Percentiles rank a stretch among this genome's conserved stretches.
These are phyloP conservation scores for Phytophthora megakarya DNA, from an alignment of 352 stramenopile genomes.

Conservation along the genomic window DNA sequence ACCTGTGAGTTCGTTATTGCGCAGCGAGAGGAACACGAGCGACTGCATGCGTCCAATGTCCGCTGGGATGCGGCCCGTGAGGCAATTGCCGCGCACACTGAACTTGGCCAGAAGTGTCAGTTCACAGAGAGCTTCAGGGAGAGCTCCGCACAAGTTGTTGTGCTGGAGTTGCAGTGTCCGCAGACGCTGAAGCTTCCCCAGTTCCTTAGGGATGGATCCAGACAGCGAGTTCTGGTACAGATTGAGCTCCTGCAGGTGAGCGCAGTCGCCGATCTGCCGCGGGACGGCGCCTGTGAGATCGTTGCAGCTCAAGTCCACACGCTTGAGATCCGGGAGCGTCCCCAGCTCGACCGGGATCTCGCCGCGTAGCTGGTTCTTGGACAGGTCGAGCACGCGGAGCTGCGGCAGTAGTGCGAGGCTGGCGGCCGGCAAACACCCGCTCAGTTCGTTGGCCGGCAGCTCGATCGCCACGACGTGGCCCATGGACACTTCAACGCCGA, in stretches of 20 bases:
- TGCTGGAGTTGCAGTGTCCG: conserved; percentile 82
- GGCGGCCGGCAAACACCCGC: conserved; percentile 40
- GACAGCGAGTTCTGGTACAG: conserved; percentile 81
- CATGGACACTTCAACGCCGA: conserved; percentile 71
- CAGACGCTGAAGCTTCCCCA: conserved; percentile 64
- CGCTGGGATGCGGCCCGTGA: conserved; percentile 62
- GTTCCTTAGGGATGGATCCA: conserved; percentile 54
- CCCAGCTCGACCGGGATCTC: conserved; percentile 63
- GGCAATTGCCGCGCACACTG: conserved; percentile 79
- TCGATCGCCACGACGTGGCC: conserved; percentile 81
- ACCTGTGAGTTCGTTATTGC: conserved; percentile 80
- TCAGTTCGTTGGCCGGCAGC: conserved; percentile 68
- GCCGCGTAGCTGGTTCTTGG: conserved; percentile 79
- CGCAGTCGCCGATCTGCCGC: conserved; percentile 50
- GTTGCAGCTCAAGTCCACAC: conserved; percentile 85
- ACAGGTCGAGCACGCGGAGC: conserved; percentile 77
- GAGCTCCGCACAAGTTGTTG: conserved; percentile 70
- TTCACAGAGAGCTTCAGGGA: conserved; percentile 59
- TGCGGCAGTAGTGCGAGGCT: conserved; percentile 62
- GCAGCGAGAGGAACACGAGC: conserved; percentile 84
- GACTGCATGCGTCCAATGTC: conserved; percentile 69
- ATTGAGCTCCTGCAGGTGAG: conserved; percentile 74
- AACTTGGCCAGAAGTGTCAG: conserved; percentile 72
- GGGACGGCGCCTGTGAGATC: conserved; percentile 62
- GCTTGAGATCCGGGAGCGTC: conserved; percentile 54